A percentile compares a stretch with the other conserved stretches of the same genome.
These are phyloP conservation scores for Penicillium aurantiogriseum DNA, from an alignment of 2,329 filamentous ascomycete genomes.

Conservation along the genomic window DNA sequence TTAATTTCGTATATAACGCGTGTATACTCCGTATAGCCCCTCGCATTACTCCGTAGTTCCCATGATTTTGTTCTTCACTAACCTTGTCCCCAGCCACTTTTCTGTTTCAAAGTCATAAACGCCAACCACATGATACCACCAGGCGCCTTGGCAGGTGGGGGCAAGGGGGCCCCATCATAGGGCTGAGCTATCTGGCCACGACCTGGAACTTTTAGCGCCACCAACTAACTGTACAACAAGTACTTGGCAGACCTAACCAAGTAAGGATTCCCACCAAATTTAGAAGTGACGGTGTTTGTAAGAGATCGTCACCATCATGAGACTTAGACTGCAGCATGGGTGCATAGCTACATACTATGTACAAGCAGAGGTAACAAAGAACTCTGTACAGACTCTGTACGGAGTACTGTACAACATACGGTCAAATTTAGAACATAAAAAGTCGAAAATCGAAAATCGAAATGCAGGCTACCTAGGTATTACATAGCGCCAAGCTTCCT, in stretches of 20 bases:
- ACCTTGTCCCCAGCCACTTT: neutral
- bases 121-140: constrained; percentile 2
- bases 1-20: neutral
- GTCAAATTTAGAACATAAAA: neutral
- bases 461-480: constrained; percentile 3
- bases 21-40: neutral
- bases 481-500: constrained; percentile 14
- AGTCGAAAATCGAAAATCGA: neutral
- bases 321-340: neutral
- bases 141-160: constrained; percentile 23
- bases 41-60: neutral
- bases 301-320: constrained; percentile 5
- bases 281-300: neutral
- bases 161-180: constrained; percentile 10
- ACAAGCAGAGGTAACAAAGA: neutral
- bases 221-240: constrained; percentile 1
- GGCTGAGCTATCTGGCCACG: constrained; percentile 16
- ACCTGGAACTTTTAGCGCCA: constrained; percentile 7
- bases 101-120: constrained; percentile 10
- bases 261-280: constrained; percentile 1
- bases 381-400: neutral
- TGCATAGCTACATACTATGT: neutral
- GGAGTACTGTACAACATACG: neutral
- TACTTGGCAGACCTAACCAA: neutral
- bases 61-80: neutral